Base-by-base conservation (phyloP, 805 yeast species). In the Debaryomyces maramus region DNA sequence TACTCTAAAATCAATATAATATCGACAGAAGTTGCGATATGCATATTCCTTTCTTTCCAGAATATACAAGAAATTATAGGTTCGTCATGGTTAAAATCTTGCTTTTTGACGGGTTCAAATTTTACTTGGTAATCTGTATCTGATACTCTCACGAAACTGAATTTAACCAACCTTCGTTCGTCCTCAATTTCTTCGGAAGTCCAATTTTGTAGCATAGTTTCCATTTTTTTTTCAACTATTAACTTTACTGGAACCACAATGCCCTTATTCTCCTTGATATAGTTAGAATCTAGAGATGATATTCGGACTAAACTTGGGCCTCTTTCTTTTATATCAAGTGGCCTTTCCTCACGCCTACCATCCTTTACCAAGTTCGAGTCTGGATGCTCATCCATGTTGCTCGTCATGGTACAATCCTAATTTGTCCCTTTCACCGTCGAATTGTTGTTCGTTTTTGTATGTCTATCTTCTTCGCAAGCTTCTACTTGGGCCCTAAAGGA, bases 1-100 rank as follows among this genome's bases (percentile, higher is more conserved):
- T 71, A 68, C 52, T 83, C 88, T 24, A 83, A 58, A 5, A 83
- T 56, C 15, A 69, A 55, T 13, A 83, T 77, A 30, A 82, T 67
- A 54, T 83, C 88, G 14, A 82, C 88, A 2, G 83, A 76, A 0
- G 88, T 83, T 21, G 81, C 80, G 40, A 70, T 78, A 53, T 66
- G 72, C 43, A 70, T 61, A 26, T 59, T 57, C 34, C 67, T 60
- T 34, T 73, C 78, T 29, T 63, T 59, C 81, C 85, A 80, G 53
- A 67, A 70, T 22, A 82, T 80, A 53, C 88, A 83, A 14, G 80
- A 72, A 14, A 81, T 69, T 13, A 78, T 74, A 6, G 78, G 72
- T 36, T 63, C 64, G 4, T 67, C 65, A 52, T 30, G 59, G 39
- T 52, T 71, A 66, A 34, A 73, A 55, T 46, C 63, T 52, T 21